phyloP scores from a whole-genome alignment of 768 basidiomycete species.

The Guyanaporus albipodus region DNA sequence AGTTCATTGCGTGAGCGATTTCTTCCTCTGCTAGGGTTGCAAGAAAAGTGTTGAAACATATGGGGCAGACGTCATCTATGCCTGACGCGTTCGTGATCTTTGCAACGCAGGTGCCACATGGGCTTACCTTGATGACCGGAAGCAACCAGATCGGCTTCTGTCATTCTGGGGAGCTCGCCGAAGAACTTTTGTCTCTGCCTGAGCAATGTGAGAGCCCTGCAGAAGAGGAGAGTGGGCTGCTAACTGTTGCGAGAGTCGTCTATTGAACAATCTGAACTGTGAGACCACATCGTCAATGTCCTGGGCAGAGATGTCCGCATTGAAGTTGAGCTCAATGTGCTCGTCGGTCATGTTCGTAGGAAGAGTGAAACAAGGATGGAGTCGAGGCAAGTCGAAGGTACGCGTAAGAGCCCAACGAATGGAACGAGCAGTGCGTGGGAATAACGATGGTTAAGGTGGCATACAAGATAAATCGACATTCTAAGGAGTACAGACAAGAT shows the following conservation, averaged over 20 bases:
- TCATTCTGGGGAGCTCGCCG: constrained; percentile 44
- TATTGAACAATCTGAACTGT: constrained; percentile 27
- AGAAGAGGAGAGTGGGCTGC: neutral
- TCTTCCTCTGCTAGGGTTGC: constrained; percentile 74
- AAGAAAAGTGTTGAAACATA: constrained; percentile 69
- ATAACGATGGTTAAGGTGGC: constrained; percentile 19
- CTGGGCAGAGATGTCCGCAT: constrained; percentile 18
- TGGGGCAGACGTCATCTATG: constrained; percentile 67
- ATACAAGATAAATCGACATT: constrained; percentile 19
- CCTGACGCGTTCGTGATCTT: neutral
- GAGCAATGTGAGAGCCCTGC: constrained; percentile 8
- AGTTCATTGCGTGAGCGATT: constrained; percentile 69
- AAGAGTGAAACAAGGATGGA: neutral
- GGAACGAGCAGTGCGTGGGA: constrained; percentile 24
- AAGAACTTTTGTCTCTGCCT: constrained; percentile 41
- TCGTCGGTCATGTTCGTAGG: constrained; percentile 22
- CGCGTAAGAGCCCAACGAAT: constrained; percentile 5
- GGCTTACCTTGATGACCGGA: constrained; percentile 46
- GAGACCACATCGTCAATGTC: constrained; percentile 31
- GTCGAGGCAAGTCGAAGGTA: constrained; percentile 1
- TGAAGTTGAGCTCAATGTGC: constrained; percentile 4
- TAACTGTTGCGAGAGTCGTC: constrained; percentile 27
- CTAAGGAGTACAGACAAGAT: constrained; percentile 27
- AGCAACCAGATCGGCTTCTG: constrained; percentile 45
- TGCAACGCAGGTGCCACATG: neutral